phyloP scores from a whole-genome alignment of 2,329 filamentous ascomycete genomes.

The Amphichorda felina region DNA sequence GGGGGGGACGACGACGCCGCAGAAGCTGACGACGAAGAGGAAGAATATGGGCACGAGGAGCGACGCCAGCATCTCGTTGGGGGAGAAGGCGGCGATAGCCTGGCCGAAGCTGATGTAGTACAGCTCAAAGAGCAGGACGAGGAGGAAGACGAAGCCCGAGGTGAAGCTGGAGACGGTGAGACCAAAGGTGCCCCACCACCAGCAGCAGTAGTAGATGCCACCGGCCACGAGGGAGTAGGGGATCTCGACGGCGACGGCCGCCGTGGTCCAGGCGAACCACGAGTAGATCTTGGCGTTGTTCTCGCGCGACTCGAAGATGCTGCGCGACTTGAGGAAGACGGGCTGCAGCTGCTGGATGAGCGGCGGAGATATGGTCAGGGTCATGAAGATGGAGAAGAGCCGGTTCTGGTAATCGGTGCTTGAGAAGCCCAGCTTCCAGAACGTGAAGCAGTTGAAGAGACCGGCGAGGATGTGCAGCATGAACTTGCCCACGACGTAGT shows the following conservation, averaged over 20 bases:
- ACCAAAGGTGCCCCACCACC: slow-evolving; percentile 44
- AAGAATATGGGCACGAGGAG: slow-evolving; percentile 59
- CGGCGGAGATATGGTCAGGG: slow-evolving; percentile 60
- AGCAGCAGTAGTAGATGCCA: slow-evolving; percentile 30
- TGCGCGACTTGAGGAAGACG: slow-evolving; percentile 51
- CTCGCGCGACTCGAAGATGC: slow-evolving; percentile 61
- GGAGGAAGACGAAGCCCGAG: slow-evolving; percentile 49
- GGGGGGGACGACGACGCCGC: slow-evolving; percentile 57
- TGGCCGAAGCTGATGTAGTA: slow-evolving; percentile 56
- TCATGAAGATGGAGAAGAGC: slow-evolving; percentile 68
- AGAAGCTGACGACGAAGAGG: slow-evolving; percentile 58
- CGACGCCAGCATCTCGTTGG: slow-evolving; percentile 55
- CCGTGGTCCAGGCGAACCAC: slow-evolving; percentile 59
- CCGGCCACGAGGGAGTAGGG: slow-evolving; percentile 58
- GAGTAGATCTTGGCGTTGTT: slow-evolving; percentile 70
- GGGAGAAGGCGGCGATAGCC: slow-evolving; percentile 53
- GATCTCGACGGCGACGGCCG: slow-evolving; percentile 54
- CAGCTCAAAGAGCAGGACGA: slow-evolving; percentile 54
- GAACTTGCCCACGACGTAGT: slow-evolving; percentile 51
- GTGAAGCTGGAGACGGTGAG: slow-evolving; percentile 38
- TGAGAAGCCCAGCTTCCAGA: slow-evolving; percentile 47
- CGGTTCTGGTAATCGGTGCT: slow-evolving; percentile 56
- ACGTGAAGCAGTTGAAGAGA: slow-evolving; percentile 61
- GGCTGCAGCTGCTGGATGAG: slow-evolving; percentile 71
- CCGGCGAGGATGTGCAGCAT: slow-evolving; percentile 50